Evolutionary conservation across 495 filamentous ascomycete genomes (phyloP), one percentile per base, ranked within the genome.

Genomic region (Penicillium macrosclerotiorum): DNA sequence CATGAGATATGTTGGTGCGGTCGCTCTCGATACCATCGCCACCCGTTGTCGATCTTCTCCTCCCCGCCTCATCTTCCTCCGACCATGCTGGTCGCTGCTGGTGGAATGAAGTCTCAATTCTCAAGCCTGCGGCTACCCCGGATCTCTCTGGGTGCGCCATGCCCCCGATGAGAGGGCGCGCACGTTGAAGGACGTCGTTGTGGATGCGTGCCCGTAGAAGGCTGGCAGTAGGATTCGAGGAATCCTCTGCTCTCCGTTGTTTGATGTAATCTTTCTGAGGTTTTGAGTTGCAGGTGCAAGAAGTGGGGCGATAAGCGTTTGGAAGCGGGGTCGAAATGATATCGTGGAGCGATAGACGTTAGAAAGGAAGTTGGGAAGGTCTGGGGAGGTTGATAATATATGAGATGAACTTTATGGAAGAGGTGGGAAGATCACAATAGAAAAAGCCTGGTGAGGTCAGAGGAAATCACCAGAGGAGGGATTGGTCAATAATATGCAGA

Each of bases 11-110:
- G 52, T 67, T 71, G 61, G 59, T 68, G 59, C 56, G 64, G 54
- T 73, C 69, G 69, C 63, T 67, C 55, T 68, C 63, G 67, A 66
- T 68, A 65, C 62, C 66, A 67, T 68, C 67, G 55, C 65, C 58
- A 57, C 53, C 51, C 47, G 46, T 40, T 44, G 59, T 51, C 54
- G 52, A 50, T 47, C 48, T 48, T 45, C 57, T 60, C 39, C 53
- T 48, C 42, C 55, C 53, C 23, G 46, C 50, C 36, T 49, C 47
- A 52, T 50, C 45, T 39, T 64, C 57, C 42, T 49, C 42, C 27
- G 51, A 35, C 64, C 65, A 68, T 41, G 54, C 44, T 19, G 51
- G 24, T 42, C 51, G 50, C 18, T 57, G 52, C 23, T 59, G 59
- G 13, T 53, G 57, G 49, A 73, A 72, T 13, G 64, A 60, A 27